Evolutionary conservation across 306 rosid genomes (phyloP), one percentile per base, ranked within the genome.

Genomic region (Corylus americana): DNA sequence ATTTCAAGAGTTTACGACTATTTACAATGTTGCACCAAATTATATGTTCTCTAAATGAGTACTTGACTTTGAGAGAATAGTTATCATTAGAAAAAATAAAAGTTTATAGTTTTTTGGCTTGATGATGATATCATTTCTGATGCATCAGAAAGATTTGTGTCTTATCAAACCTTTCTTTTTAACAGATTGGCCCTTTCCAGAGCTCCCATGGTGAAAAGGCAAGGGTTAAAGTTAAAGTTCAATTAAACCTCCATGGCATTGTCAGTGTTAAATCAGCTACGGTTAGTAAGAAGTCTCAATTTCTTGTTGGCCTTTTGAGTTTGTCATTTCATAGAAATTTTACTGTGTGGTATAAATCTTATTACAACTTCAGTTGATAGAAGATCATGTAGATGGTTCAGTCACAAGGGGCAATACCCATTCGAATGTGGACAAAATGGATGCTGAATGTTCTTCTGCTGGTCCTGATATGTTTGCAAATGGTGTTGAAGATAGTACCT

Each of bases 161-260:
- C 72, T 39, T 67, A 67, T 64, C 29, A 67, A 18, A 22, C 77
- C 77, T 83, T 57, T 37, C 20, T 66, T 39, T n/a, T 11, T 62
- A 29, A 39, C 88, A 96, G 99, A 87, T 96, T 83, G 99, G 97
- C 77, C 97, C 98, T 86, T 80, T 96, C 85, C 88, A 77, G 66
- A 89, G 87, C 73, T 82, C 85, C 77, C 82, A 77, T 62, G 87
- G 89, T 20, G 82, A 86, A 57, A 91, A 90, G 83, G 57, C 87
- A 67, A 93, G 84, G 88, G 78, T 96, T 78, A 96, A 96, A 88
- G 94, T 90, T 77, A 93, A 82, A 89, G 87, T 90, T 80, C 81
- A 78, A 49, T 83, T 96, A 85, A 89, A 91, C 78, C 90, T 96
- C 71, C 95, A 96, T 29, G 96, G 99, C 53, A 92, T 93, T 78